phyloP scores from a whole-genome alignment of 768 basidiomycete species.

The Auricularia auricula-judae region DNA sequence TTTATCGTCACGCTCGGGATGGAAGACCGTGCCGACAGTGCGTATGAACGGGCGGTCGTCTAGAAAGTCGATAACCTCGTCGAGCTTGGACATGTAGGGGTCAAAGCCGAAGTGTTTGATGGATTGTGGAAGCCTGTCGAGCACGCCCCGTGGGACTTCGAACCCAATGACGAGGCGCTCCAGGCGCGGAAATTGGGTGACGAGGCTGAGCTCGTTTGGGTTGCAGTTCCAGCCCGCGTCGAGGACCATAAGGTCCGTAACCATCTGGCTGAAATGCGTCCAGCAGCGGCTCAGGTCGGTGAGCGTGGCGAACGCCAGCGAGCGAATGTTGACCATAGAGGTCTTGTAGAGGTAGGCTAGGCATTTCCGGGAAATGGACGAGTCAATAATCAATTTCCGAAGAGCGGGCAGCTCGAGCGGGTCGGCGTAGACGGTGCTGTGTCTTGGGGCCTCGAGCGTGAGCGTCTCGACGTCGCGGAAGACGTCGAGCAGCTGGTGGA shows the following conservation, averaged over 20 bases:
- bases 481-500: neutral
- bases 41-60: neutral
- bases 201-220: slow-evolving; percentile 1
- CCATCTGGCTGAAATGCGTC: slow-evolving; percentile 8
- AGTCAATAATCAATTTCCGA: slow-evolving; percentile 2
- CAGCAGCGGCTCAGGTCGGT: slow-evolving; percentile 10
- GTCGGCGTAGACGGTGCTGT: neutral
- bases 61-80: neutral
- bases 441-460: neutral
- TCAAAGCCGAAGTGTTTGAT: neutral
- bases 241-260: slow-evolving; percentile 6
- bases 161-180: slow-evolving; percentile 30
- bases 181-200: slow-evolving; percentile 21
- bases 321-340: slow-evolving; percentile 30
- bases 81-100: neutral
- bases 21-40: neutral
- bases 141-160: neutral
- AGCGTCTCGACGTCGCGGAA: neutral
- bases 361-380: slow-evolving; percentile 6
- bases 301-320: slow-evolving; percentile 9
- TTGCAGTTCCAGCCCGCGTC: slow-evolving; percentile 1
- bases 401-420: neutral
- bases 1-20: neutral
- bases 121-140: neutral
- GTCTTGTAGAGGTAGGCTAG: slow-evolving; percentile 59